phyloP scores from a whole-genome alignment of 2,329 filamentous ascomycete species.

The Thielaviopsis populi region DNA sequence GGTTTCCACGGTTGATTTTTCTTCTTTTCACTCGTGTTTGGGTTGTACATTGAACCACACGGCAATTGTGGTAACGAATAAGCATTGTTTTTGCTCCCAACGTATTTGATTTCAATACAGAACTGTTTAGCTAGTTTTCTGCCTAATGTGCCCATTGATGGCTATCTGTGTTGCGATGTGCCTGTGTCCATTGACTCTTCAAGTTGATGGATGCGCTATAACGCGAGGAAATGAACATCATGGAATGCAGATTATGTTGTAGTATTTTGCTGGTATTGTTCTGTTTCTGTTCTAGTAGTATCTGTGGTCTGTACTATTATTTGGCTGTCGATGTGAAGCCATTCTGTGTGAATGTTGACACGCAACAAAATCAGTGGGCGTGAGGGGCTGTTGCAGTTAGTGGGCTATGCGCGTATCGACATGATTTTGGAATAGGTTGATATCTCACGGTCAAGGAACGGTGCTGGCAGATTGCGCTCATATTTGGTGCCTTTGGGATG shows the following conservation, averaged over 20 bases:
- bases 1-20: constrained; percentile 42
- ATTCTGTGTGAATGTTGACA: neutral
- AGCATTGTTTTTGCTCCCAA: constrained; percentile 26
- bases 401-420: neutral
- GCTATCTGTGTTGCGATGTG: too few species aligned
- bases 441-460: constrained; percentile 63
- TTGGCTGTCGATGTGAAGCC: neutral
- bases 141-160: too few species aligned
- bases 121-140: neutral
- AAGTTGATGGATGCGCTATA: too few species aligned
- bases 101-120: constrained; percentile 14
- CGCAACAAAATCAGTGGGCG: neutral
- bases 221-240: too few species aligned
- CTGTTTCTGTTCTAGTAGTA: neutral
- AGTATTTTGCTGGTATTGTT: neutral
- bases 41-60: constrained; percentile 61
- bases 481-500: constrained; percentile 68
- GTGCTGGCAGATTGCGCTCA: constrained; percentile 78
- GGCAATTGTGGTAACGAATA: constrained; percentile 48
- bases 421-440: neutral
- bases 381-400: constrained; percentile 9
- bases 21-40: constrained; percentile 42
- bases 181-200: too few species aligned
- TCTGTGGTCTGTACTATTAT: neutral
- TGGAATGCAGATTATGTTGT: too few species aligned